Conservation (phyloP, 345 rosid genomes). For the Erodium maritimum region DNA sequence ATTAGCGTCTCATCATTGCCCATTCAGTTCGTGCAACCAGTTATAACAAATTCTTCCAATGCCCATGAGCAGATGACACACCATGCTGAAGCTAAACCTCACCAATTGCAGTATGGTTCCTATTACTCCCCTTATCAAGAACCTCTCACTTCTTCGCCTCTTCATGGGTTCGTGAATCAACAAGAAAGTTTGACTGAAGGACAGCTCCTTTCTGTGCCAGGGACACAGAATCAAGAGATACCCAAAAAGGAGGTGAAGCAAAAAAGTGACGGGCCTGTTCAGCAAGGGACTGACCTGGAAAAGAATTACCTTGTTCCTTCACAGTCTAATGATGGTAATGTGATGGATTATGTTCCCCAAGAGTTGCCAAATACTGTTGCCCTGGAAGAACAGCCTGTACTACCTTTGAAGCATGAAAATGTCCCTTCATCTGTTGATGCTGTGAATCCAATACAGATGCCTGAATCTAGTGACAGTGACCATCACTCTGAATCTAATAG, state of each 20-base stretch:
- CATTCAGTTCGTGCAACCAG: slow-evolving; percentile 16
- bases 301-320: slow-evolving; percentile 8
- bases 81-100: slow-evolving; percentile 26
- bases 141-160: slow-evolving; percentile 23
- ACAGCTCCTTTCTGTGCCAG: no score
- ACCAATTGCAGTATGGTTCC: slow-evolving; percentile 32
- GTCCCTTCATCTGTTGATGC: slow-evolving; percentile 14
- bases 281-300: slow-evolving; percentile 25
- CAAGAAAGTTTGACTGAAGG: no score
- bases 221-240: no score
- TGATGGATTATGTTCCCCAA: no score
- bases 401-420: slow-evolving; percentile 6
- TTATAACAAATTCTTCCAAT: slow-evolving; percentile 5
- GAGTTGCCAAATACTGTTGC: no score
- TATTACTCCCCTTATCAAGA: slow-evolving; percentile 25
- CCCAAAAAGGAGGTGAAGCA: no score
- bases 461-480: no score
- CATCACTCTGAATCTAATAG: no score
- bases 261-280: slow-evolving; percentile 25
- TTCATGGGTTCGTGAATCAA: no score
- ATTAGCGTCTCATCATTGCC: slow-evolving; percentile 22
- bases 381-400: no score
- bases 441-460: no score
- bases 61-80: slow-evolving; percentile 18
- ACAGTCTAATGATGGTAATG: no score